Percentiles rank a stretch among this genome's conserved stretches.
Conservation (phyloP, 2,329 filamentous ascomycete genomes). For the Didymosphaeria variabile region DNA sequence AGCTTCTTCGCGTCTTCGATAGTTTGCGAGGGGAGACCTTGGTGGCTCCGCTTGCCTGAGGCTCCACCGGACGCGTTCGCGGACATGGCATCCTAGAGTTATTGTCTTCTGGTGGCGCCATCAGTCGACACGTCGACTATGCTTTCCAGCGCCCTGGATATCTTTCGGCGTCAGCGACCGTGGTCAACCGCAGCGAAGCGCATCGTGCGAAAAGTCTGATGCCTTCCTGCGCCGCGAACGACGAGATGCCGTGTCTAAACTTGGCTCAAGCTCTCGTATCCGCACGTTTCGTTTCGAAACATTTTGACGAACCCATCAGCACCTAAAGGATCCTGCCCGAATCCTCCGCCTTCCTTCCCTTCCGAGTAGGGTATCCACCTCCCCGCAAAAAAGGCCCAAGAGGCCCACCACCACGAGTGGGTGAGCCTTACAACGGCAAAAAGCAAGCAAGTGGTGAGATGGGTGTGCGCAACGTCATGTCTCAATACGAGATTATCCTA, state of each 20-base stretch:
- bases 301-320: background rate
- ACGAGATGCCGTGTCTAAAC: background rate
- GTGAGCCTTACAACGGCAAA: background rate
- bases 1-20: background rate
- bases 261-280: background rate
- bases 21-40: background rate
- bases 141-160: background rate
- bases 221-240: background rate
- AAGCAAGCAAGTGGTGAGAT: background rate
- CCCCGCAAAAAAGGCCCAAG: background rate
- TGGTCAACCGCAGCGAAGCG: background rate
- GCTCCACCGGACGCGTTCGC: background rate
- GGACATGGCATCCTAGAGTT: background rate
- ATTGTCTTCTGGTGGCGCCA: background rate
- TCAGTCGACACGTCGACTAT: background rate
- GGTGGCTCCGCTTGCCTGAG: background rate
- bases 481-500: background rate
- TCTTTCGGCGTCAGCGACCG: background rate
- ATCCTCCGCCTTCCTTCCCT: background rate
- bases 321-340: background rate
- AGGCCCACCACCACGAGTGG: background rate
- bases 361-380: background rate
- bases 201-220: background rate
- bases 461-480: background rate
- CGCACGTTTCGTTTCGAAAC: slow-evolving; percentile 4